Conservation (phyloP, 164 flowering plant genomes). For the Berberis thunbergii region DNA sequence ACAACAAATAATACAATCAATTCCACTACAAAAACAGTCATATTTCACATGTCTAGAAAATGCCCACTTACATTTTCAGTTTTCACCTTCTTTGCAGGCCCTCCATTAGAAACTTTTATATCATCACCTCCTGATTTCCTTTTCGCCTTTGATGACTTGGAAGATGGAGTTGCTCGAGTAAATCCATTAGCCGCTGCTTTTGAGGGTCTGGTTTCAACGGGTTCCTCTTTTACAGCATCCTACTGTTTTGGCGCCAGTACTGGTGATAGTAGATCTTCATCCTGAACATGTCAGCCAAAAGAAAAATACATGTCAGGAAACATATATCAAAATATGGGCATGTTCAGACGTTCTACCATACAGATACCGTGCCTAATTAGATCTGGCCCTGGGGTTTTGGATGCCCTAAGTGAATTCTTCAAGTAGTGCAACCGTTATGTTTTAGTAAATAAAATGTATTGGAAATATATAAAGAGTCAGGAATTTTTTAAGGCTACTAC, state of each 20-base stretch:
- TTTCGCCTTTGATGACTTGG: conserved; percentile 84
- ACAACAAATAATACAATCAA: background rate
- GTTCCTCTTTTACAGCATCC: conserved; percentile 77
- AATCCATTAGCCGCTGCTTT: conserved; percentile 49
- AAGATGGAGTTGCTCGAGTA: conserved; percentile 55
- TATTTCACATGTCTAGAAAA: background rate
- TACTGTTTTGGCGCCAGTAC: conserved; percentile 68
- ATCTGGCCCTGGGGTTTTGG: no score
- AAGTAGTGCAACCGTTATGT: no score
- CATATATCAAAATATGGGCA: no score
- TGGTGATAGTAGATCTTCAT: conserved; percentile 52
- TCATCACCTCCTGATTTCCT: conserved; percentile 76
- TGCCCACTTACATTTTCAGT: conserved; percentile 23
- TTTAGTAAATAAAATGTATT: no score
- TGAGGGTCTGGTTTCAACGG: conserved; percentile 57
- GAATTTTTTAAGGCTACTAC: no score
- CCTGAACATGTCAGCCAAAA: conserved; percentile 40
- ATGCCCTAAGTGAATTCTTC: no score
- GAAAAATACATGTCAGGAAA: conserved; percentile 4
- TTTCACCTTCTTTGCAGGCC: conserved; percentile 70
- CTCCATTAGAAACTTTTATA: conserved; percentile 36
- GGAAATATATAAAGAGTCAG: no score
- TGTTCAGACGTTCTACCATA: no score
- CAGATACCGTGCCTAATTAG: no score
- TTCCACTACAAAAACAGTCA: background rate